Evolutionary conservation across 345 rosid species (phyloP).

Genomic region (Adansonia digitata): DNA sequence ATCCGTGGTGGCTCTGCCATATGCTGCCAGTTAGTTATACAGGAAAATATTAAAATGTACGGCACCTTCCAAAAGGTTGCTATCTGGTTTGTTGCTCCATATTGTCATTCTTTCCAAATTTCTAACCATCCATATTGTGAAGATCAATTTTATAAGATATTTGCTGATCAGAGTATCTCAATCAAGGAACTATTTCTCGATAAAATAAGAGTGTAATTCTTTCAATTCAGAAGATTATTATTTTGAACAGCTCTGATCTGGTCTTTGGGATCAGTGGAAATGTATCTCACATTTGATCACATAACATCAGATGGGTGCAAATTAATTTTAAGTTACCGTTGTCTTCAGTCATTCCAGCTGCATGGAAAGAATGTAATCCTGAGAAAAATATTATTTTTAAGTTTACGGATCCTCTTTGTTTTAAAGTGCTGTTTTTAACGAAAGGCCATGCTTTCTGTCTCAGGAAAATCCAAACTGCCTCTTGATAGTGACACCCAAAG

Average conservation of each 20-base stretch:
- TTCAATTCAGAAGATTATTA: neutral
- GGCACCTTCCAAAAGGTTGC: neutral
- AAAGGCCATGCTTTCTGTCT: neutral
- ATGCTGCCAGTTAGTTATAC: neutral
- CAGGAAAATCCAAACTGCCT: slow-evolving; percentile 80
- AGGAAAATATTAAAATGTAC: neutral
- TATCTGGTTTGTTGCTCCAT: neutral
- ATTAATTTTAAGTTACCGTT: neutral
- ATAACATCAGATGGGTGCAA: neutral
- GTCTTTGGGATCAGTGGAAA: neutral
- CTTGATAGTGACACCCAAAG: slow-evolving; percentile 80
- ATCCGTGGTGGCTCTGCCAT: neutral
- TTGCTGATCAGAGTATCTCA: neutral
- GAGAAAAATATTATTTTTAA: neutral
- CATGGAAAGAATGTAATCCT: neutral
- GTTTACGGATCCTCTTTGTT: neutral
- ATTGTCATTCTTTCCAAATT: neutral
- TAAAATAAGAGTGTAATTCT: neutral
- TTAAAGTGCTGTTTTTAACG: neutral
- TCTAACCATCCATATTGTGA: neutral
- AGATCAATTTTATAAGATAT: neutral
- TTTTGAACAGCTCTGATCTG: neutral
- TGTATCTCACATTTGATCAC: neutral
- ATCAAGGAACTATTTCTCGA: neutral
- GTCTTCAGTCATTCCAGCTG: neutral